Conservation (phyloP, 2,329 filamentous ascomycete genomes). For the Clonostachys rhizophaga region DNA sequence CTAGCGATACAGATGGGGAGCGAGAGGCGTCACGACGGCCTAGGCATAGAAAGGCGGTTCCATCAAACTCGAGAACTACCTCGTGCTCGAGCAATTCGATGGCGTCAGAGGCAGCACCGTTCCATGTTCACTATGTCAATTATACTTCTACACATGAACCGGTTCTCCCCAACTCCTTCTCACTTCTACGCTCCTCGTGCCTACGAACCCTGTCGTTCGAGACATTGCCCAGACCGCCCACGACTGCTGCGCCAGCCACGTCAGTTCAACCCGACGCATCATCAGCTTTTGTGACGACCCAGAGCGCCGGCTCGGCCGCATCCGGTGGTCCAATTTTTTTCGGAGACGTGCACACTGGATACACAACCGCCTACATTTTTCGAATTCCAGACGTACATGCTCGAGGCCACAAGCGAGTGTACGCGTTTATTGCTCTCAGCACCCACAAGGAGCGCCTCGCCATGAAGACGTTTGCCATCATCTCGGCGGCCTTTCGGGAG, state of each 20-base stretch:
- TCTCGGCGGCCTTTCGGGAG: conserved; percentile 59
- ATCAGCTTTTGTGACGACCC: conserved; percentile 49
- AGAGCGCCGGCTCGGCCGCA: conserved; percentile 46
- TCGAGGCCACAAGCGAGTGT: conserved; percentile 64
- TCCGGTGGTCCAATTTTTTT: conserved; percentile 66
- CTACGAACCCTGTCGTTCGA: conserved; percentile 63
- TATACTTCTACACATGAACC: conserved; percentile 67
- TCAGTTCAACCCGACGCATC: conserved; percentile 28
- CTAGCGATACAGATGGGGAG: conserved; percentile 47
- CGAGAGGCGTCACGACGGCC: conserved; percentile 32
- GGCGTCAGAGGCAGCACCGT: conserved; percentile 33
- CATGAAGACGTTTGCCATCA: conserved; percentile 61
- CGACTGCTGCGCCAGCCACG: conserved; percentile 23
- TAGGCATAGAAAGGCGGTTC: conserved; percentile 34
- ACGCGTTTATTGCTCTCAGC: conserved; percentile 61
- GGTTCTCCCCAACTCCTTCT: conserved; percentile 55
- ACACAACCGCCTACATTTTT: conserved; percentile 68
- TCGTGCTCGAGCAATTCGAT: conserved; percentile 51
- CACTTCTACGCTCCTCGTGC: conserved; percentile 62
- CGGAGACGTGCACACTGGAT: conserved; percentile 59
- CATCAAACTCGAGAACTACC: conserved; percentile 34
- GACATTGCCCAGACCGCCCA: conserved; percentile 54
- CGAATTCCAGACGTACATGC: conserved; percentile 65
- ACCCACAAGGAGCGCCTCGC: conserved; percentile 61
- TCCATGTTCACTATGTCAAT: conserved; percentile 61